phyloP scores from a whole-genome alignment of 202 grass and related monocot species.

The Carex sylvatica region DNA sequence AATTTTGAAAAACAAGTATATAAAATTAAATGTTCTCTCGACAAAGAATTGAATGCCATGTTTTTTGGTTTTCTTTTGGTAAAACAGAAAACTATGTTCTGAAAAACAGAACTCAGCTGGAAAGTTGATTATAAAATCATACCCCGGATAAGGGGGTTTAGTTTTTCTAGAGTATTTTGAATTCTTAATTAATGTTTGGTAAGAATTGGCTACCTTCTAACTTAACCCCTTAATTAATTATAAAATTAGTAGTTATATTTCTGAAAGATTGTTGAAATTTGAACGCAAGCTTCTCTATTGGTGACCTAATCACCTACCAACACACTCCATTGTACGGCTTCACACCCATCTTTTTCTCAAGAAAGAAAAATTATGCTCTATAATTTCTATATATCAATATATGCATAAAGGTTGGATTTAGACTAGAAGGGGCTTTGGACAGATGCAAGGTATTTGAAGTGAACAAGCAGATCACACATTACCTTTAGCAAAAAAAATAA shows the following conservation, averaged over 20 bases:
- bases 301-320: constrained; percentile 21
- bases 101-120: neutral
- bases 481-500: neutral
- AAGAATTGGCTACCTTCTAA: constrained; percentile 18
- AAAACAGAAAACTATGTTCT: neutral
- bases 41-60: neutral
- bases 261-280: neutral
- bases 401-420: neutral
- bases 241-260: neutral
- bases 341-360: neutral
- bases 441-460: neutral
- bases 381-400: too few relatives aligned
- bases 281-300: constrained; percentile 3
- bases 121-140: neutral
- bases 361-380: neutral
- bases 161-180: neutral
- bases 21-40: neutral
- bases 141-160: neutral
- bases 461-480: neutral
- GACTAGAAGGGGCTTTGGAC: neutral
- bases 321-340: constrained; percentile 3
- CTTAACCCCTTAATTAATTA: constrained; percentile 1
- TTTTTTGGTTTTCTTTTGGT: neutral
- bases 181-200: neutral
- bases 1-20: neutral